These are phyloP conservation scores for Pichia cabralensis DNA, from an alignment of 805 yeast species.

Conservation along the genomic window DNA sequence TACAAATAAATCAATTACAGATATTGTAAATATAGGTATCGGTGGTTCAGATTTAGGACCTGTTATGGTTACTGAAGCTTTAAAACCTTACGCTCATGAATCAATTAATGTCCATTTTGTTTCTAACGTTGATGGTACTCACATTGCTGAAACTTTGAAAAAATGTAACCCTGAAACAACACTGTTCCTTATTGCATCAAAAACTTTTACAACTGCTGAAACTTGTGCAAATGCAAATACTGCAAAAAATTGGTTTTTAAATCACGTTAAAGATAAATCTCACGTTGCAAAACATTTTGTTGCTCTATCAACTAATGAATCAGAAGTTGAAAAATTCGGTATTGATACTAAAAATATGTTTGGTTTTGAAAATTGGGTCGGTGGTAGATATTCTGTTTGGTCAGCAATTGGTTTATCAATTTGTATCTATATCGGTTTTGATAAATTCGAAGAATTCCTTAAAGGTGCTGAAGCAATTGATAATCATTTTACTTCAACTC, in stretches of 20 bases:
- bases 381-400: conserved; percentile 99
- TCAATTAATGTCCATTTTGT: conserved; percentile 82
- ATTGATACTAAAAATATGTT: conserved; percentile 97
- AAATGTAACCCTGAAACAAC: conserved; percentile 81
- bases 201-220: conserved; percentile 99
- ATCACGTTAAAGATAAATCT: conserved; percentile 40
- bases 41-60: conserved; percentile 99
- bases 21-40: conserved; percentile 94
- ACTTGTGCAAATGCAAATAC: conserved; percentile 92
- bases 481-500: conserved; percentile 75
- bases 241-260: conserved; percentile 91
- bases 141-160: conserved; percentile 84
- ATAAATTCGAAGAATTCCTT: conserved; percentile 83
- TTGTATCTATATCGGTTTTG: conserved; percentile 90
- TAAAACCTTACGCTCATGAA: conserved; percentile 76
- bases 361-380: conserved; percentile 98
- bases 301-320: conserved; percentile 89
- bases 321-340: conserved; percentile 89
- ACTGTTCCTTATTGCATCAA: conserved; percentile 83
- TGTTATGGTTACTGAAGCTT: conserved; percentile 98
- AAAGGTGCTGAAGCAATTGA: conserved; percentile 98
- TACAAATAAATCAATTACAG: conserved; percentile 89
- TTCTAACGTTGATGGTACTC: conserved; percentile 98
- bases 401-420: conserved; percentile 96
- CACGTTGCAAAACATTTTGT: conserved; percentile 96